Evolutionary conservation across 306 rosid genomes (phyloP), one percentile per base, ranked within the genome.

Genomic region (Lathyrus oleraceus): DNA sequence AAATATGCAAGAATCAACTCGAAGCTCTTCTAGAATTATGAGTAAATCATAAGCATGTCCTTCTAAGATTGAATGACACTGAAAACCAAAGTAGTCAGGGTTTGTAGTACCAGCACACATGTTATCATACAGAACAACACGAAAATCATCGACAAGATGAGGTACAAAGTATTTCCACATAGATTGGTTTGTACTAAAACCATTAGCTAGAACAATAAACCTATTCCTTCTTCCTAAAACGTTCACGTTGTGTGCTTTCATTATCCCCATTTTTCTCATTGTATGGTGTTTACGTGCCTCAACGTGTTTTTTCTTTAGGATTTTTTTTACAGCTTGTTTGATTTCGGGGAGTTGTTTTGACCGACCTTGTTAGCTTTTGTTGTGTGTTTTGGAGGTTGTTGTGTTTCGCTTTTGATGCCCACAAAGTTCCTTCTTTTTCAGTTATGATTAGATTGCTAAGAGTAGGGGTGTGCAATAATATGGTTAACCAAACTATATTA

Each of bases 51-150:
- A 85, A 0, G 93, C 88, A 17, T 78, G 79, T 19, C 97, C 97
- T 69, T 91, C 93, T 9, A 91, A 84, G 11, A 77, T 80, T 2
- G 83, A 61, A 82, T 91, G 78, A 7, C 90, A 81, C 0, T 88
- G 89, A 65, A 87, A 91, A 70, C 88, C 96, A 73, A 91, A 91
- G 63, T 84, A 91, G 0, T 91, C 97, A 1, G 97, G 96, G 74
- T 91, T 88, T 1, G 97, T 91, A 7, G 96, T 85, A 12, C 94
- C 96, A 6, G 91, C 89, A 3, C 96, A 93, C 89, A 91, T 91
- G 59, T 85, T 91, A 56, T 91, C 97, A 77, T 77, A 91, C 43
- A 88, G 43, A 54, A 91, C 12, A 17, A 91, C 86, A 1, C 70
- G 79, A 74, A 78, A 82, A 67, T 88, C 87, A 10, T 85, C 81